Base-by-base conservation (phyloP, 2,329 filamentous ascomycete species). In the Thelonectria discophora region DNA sequence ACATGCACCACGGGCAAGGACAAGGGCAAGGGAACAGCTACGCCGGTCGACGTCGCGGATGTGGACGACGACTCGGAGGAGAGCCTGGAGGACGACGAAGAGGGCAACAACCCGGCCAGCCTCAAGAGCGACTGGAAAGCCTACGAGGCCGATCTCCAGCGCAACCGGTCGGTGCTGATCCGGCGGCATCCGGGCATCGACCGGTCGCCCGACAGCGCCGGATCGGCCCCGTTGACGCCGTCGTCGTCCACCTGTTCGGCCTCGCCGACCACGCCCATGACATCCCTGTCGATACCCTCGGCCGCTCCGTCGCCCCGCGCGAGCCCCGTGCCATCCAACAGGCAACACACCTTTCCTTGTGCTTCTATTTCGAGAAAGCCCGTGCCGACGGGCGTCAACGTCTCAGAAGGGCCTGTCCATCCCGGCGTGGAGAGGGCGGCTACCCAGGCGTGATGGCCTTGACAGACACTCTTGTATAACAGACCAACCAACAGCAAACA, bases 111-210 rank as follows among this genome's bases (percentile, higher is more conserved):
- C 40, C 57, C 63, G 13, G 50, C 46, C 30, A 64, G 58, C 10
- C 59, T 76, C 1, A 72, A 66, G 34, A 72, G 69, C 2, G 75
- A 79, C 37, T 79, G 74, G 75, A 81, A 80, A 62, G 75, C 74
- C 24, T 76, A 75, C 64, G 79, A 81, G 65, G 78, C 79, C 2
- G 68, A 70, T 37, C 53, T 75, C 3, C 72, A 75, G 47, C 67
- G 60, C 9, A 73, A 76, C 11, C 67, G 70, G 45, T 69, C 69
- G 3, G 63, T 62, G 5, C 71, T 75, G 7, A 69, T 75, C 42
- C 62, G 67, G 45, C 57, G 55, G 20, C 75, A 77, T 53, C 75
- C 75, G 4, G 69, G 71, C 32, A 49, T 76, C 9, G 66, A 66
- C 21, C 67, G 65, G 21, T 51, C 69, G 1, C 55, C 50, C 18